A percentile compares a stretch with the other conserved stretches of the same genome.
phyloP scores from a whole-genome alignment of 768 basidiomycete genomes.

The Panaeolus cyanescens region DNA sequence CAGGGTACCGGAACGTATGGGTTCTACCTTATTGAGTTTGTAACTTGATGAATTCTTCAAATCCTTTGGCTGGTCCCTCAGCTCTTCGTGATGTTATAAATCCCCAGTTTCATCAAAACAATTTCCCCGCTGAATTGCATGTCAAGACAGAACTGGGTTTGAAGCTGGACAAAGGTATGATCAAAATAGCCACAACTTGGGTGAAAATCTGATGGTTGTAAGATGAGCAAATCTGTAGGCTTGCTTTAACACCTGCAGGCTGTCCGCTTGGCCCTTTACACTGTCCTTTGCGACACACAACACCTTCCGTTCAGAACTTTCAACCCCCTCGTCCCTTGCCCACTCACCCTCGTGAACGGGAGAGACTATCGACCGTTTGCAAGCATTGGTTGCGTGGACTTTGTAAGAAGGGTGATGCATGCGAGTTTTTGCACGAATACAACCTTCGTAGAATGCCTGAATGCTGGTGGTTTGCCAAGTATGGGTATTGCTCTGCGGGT shows the following conservation, averaged over 20 bases:
- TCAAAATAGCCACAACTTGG: neutral
- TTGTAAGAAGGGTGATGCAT: slow-evolving; percentile 97
- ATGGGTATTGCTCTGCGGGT: slow-evolving; percentile 95
- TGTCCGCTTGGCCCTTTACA: slow-evolving; percentile 90
- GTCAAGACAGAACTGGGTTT: slow-evolving; percentile 82
- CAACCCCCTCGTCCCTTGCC: slow-evolving; percentile 84
- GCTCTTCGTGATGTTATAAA: slow-evolving; percentile 69
- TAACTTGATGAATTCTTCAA: slow-evolving; percentile 46
- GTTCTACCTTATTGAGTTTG: too few species aligned
- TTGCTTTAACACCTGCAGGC: slow-evolving; percentile 77
- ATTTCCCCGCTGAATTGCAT: slow-evolving; percentile 77
- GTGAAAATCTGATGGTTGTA: slow-evolving; percentile 4
- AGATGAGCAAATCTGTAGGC: slow-evolving; percentile 95
- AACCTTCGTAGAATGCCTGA: slow-evolving; percentile 98
- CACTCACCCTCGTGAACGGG: slow-evolving; percentile 80
- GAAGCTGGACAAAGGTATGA: slow-evolving; percentile 88
- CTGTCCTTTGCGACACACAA: slow-evolving; percentile 92
- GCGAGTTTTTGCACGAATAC: slow-evolving; percentile 99
- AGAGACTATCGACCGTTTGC: slow-evolving; percentile 89
- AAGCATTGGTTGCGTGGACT: slow-evolving; percentile 98
- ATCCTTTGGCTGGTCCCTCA: slow-evolving; percentile 59
- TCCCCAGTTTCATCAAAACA: slow-evolving; percentile 95
- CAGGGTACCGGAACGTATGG: too few species aligned
- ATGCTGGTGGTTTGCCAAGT: slow-evolving; percentile 99
- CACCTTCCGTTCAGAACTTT: slow-evolving; percentile 87